Percentiles rank a stretch among this genome's conserved stretches.
Conservation (phyloP, 352 stramenopile genomes). For the Aphanomyces astaci region DNA sequence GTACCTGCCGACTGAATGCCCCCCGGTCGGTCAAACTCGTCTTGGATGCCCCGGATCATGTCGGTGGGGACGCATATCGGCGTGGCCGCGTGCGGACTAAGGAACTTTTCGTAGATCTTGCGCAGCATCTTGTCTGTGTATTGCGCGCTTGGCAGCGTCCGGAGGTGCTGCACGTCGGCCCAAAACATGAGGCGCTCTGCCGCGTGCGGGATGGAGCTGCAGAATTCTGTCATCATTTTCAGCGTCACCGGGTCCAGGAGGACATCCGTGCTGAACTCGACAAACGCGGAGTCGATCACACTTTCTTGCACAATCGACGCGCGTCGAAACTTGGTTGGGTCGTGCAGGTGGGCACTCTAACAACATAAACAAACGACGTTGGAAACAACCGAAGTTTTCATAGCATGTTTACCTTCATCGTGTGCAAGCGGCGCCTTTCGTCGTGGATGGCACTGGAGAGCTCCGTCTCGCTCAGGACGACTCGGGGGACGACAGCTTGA, state of each 20-base stretch:
- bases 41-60: conserved; percentile 65
- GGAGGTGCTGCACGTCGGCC: conserved; percentile 72
- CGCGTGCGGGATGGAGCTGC: conserved; percentile 46
- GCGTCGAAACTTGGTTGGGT: conserved; percentile 10
- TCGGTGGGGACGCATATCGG: conserved; percentile 62
- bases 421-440: not conserved
- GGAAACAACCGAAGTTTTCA: no score
- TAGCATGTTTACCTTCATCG: not conserved
- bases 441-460: not conserved
- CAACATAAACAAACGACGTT: no score
- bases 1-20: conserved; percentile 18
- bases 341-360: not conserved
- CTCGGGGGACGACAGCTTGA: no score
- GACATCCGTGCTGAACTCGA: conserved; percentile 74
- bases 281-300: conserved; percentile 37
- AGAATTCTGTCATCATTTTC: conserved; percentile 62
- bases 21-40: conserved; percentile 31
- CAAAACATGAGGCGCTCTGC: conserved; percentile 68
- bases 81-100: conserved; percentile 55
- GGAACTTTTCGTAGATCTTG: conserved; percentile 84
- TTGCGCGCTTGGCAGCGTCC: conserved; percentile 60
- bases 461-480: no score
- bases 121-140: conserved; percentile 70
- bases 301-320: not conserved
- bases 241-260: conserved; percentile 59